phyloP scores from a whole-genome alignment of 352 stramenopile genomes.

The Phytophthora colocasiae region DNA sequence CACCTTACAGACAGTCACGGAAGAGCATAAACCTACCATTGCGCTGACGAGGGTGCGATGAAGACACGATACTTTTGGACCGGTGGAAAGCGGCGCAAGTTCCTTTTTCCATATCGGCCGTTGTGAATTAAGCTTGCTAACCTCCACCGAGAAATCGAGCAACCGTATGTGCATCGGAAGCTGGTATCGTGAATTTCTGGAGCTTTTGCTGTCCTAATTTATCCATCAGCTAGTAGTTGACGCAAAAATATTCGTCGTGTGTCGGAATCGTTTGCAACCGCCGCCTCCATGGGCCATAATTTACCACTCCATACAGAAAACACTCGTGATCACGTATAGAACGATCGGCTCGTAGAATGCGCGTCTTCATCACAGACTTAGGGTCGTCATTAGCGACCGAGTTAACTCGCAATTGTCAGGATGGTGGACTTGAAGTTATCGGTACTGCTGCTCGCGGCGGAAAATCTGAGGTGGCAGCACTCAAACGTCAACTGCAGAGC shows the following conservation, averaged over 20 bases:
- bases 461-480: conserved; percentile 47
- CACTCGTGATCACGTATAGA: no score
- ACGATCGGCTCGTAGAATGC: conserved; percentile 41
- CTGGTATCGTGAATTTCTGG: conserved; percentile 4
- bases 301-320: neutral
- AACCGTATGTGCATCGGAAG: conserved; percentile 20
- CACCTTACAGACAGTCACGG: no score
- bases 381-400: conserved; percentile 63
- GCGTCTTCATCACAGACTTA: conserved; percentile 80
- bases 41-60: conserved; percentile 41
- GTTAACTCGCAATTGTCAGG: conserved; percentile 61
- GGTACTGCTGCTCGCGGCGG: conserved; percentile 50
- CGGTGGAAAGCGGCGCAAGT: conserved; percentile 30
- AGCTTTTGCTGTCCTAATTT: conserved; percentile 12
- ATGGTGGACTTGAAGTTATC: conserved; percentile 73
- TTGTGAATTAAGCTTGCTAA: conserved; percentile 16
- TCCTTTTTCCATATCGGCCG: conserved; percentile 31
- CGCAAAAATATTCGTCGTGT: conserved; percentile 24
- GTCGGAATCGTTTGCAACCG: conserved; percentile 20
- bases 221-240: neutral
- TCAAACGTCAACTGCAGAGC: conserved; percentile 66
- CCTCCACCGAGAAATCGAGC: conserved; percentile 9
- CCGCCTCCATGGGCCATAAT: conserved; percentile 2
- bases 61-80: conserved; percentile 20
- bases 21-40: conserved; percentile 47